phyloP scores from a whole-genome alignment of 495 filamentous ascomycete species.

The Penicillium cosmopolitanum region DNA sequence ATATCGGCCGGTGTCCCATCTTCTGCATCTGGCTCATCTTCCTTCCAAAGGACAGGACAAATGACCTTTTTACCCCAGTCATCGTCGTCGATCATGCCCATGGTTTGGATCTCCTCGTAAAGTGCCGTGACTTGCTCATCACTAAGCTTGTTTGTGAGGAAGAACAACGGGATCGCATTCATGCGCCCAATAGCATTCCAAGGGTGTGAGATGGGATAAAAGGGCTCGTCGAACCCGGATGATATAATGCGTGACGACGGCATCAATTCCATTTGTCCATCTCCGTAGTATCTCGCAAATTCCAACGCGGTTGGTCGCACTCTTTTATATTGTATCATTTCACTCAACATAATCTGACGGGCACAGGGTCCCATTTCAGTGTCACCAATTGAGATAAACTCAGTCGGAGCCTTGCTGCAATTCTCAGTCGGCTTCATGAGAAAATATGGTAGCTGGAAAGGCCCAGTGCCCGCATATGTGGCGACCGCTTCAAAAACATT shows the following conservation, averaged over 20 bases:
- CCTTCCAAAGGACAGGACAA: slow-evolving; percentile 18
- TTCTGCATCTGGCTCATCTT: slow-evolving; percentile 9
- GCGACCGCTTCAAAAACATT: neutral
- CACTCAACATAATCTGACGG: neutral
- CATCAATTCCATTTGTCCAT: slow-evolving; percentile 3
- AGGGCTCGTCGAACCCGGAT: slow-evolving; percentile 14
- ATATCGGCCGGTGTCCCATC: slow-evolving; percentile 21
- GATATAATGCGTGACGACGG: neutral
- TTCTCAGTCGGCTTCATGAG: neutral
- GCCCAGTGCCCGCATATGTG: neutral
- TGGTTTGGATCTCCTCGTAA: neutral
- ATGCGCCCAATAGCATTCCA: slow-evolving; percentile 9
- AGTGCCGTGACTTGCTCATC: slow-evolving; percentile 9
- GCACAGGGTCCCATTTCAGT: neutral
- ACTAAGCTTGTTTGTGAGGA: slow-evolving; percentile 16
- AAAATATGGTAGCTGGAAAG: neutral
- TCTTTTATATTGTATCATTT: neutral
- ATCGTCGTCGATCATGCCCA: neutral
- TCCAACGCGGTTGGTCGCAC: neutral
- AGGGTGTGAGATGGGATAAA: slow-evolving; percentile 12
- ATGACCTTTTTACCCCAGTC: slow-evolving; percentile 9
- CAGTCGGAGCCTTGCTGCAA: neutral
- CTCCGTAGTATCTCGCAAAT: neutral
- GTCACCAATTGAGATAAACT: neutral
- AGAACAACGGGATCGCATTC: slow-evolving; percentile 12